Conservation (phyloP, 176 grass and related monocot genomes). For the Zizania latifolia region DNA sequence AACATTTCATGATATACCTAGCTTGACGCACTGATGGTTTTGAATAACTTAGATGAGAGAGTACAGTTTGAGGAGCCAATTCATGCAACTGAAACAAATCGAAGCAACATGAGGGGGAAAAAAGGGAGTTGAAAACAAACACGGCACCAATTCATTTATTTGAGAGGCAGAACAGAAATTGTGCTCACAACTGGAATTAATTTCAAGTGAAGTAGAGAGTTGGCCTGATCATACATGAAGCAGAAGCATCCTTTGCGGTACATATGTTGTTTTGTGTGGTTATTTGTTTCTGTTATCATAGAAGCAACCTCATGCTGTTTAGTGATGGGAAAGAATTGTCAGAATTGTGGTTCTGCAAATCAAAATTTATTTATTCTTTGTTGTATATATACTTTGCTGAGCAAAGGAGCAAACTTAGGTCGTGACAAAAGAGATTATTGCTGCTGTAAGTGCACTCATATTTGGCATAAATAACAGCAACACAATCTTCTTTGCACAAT, state of each 20-base stretch:
- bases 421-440: too few relatives aligned
- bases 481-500: too few relatives aligned
- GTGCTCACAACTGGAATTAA: background rate
- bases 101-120: conserved; percentile 5
- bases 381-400: background rate
- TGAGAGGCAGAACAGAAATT: conserved; percentile 9
- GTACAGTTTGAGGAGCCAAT: conserved; percentile 60
- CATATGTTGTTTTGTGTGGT: conserved; percentile 16
- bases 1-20: background rate
- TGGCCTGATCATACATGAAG: conserved; percentile 11
- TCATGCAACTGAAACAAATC: conserved; percentile 47
- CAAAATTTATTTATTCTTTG: background rate
- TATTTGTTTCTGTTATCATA: background rate
- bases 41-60: conserved; percentile 52
- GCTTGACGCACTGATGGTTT: conserved; percentile 6
- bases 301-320: background rate
- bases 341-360: background rate
- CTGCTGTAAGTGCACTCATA: too few relatives aligned
- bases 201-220: background rate
- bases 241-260: conserved; percentile 36
- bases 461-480: too few relatives aligned
- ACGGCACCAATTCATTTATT: background rate
- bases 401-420: too few relatives aligned
- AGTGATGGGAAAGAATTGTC: background rate
- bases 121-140: background rate